phyloP scores from a whole-genome alignment of 495 filamentous ascomycete species.

The Penicillium turbatum region DNA sequence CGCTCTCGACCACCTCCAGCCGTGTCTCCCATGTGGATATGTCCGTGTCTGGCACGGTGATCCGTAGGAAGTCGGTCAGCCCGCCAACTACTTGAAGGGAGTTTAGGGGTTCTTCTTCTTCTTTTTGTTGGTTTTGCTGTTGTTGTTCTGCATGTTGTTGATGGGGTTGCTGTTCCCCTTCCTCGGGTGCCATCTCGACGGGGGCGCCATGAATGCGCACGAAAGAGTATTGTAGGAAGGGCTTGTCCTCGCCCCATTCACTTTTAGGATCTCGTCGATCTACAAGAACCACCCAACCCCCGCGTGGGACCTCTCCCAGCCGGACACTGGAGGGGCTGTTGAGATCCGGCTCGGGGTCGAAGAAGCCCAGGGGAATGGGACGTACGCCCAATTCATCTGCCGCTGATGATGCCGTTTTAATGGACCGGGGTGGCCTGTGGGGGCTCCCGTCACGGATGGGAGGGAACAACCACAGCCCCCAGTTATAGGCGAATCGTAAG shows the following conservation, averaged over 20 bases:
- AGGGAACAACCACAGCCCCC: conserved; percentile 2
- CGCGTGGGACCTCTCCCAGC: conserved; percentile 11
- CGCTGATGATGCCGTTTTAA: no score
- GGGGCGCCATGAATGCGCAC: conserved; percentile 4
- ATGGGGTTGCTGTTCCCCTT: no score
- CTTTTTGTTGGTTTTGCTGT: no score
- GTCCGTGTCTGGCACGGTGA: conserved; percentile 21
- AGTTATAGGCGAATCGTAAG: conserved; percentile 15
- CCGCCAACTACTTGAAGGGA: conserved; percentile 17
- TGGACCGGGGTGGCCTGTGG: no score
- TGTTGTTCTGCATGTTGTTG: no score
- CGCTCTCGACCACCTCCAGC: conserved; percentile 7
- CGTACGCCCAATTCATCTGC: conserved; percentile 4
- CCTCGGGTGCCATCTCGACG: no score
- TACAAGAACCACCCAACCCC: conserved; percentile 19
- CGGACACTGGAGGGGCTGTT: conserved; percentile 8
- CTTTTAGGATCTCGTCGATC: conserved; percentile 1
- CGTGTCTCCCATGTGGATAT: conserved; percentile 15
- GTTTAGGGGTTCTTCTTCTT: no score
- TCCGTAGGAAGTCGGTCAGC: conserved; percentile 13
- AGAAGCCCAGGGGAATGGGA: conserved; percentile 12
- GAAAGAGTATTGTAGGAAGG: conserved; percentile 15
- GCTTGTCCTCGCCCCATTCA: background rate
- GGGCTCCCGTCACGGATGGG: background rate
- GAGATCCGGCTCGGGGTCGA: background rate